Conservation (phyloP, 2,329 filamentous ascomycete species). For the Cladosporium sp. region DNA sequence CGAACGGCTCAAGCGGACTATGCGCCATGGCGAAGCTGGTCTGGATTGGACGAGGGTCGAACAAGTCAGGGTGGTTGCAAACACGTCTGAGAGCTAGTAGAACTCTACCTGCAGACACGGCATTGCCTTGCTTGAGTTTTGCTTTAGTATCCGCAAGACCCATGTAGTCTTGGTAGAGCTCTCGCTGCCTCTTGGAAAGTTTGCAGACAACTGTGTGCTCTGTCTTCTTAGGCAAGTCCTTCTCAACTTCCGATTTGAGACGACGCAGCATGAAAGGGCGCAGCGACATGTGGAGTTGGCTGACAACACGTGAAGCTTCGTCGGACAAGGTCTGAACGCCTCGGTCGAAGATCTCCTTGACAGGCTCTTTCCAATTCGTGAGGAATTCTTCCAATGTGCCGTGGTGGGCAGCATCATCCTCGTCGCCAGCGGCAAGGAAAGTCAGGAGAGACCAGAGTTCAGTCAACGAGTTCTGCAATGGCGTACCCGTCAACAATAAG, state of each 20-base stretch:
- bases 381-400: slow-evolving; percentile 95
- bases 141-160: slow-evolving; percentile 85
- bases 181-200: slow-evolving; percentile 90
- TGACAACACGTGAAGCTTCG: slow-evolving; percentile 87
- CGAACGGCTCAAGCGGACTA: slow-evolving; percentile 74
- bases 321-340: slow-evolving; percentile 92
- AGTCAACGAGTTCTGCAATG: slow-evolving; percentile 93
- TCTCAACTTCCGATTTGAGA: slow-evolving; percentile 95
- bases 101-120: slow-evolving; percentile 97
- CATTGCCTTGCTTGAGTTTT: slow-evolving; percentile 88
- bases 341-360: slow-evolving; percentile 94
- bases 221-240: slow-evolving; percentile 98
- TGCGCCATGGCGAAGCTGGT: slow-evolving; percentile 85
- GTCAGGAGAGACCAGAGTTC: slow-evolving; percentile 97
- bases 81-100: slow-evolving; percentile 97
- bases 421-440: slow-evolving; percentile 88
- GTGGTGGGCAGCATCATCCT: slow-evolving; percentile 77
- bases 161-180: slow-evolving; percentile 95
- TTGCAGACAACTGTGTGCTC: slow-evolving; percentile 96
- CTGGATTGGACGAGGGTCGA: slow-evolving; percentile 93
- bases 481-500: slow-evolving; percentile 87
- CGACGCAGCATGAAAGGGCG: slow-evolving; percentile 88
- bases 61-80: slow-evolving; percentile 96
- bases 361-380: slow-evolving; percentile 91
- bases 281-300: slow-evolving; percentile 89